A percentile compares a stretch with the other conserved stretches of the same genome.
These are phyloP conservation scores for Xylariaceae sp. DNA, from an alignment of 2,329 filamentous ascomycete genomes.

Conservation along the genomic window DNA sequence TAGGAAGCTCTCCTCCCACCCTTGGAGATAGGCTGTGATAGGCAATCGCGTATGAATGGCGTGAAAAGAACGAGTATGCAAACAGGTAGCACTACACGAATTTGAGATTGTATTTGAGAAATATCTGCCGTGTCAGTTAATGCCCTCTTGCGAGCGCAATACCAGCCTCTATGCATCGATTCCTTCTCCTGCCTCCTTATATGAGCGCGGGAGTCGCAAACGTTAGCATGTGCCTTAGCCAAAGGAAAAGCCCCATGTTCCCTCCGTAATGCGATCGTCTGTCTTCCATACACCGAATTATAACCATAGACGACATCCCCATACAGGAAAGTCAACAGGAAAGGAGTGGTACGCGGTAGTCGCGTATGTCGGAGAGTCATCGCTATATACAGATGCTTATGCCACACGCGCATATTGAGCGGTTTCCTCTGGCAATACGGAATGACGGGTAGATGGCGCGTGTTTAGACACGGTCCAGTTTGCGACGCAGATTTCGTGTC, in stretches of 20 bases:
- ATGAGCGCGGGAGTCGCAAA: constrained; percentile 3
- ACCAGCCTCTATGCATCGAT: constrained; percentile 11
- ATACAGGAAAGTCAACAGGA: constrained; percentile 2
- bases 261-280: constrained; percentile 5
- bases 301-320: constrained; percentile 11
- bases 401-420: background rate
- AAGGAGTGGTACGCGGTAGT: constrained; percentile 1
- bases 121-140: constrained; percentile 1
- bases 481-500: constrained; percentile 82
- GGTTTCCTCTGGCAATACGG: background rate
- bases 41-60: no score
- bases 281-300: constrained; percentile 24
- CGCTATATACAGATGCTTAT: constrained; percentile 13
- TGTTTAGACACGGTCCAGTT: constrained; percentile 62
- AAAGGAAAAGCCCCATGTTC: constrained; percentile 9
- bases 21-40: no score
- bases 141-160: background rate
- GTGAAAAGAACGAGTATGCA: no score
- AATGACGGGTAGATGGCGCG: background rate
- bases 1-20: no score
- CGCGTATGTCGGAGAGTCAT: constrained; percentile 3
- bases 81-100: background rate
- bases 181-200: background rate
- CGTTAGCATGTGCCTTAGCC: constrained; percentile 13
- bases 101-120: constrained; percentile 16